Evolutionary conservation across 768 basidiomycete species (phyloP).

Genomic region (Mrakia hoshinonis): DNA sequence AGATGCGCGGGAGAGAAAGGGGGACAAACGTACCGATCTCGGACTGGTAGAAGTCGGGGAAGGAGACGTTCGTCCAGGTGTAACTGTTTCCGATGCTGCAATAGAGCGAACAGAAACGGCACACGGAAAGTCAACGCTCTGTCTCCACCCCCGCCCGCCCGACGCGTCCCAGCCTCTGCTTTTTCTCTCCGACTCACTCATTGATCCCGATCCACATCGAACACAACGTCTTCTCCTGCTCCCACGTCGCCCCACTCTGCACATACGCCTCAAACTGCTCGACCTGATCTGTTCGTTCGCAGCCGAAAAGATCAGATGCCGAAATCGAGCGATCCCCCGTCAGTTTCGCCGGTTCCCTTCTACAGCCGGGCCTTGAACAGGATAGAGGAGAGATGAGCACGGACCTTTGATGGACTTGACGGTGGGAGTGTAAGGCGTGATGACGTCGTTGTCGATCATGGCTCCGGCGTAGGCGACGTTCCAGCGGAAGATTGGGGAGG

Average conservation of each 20-base stretch:
- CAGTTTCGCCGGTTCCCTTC: no score
- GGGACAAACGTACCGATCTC: background rate
- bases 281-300: background rate
- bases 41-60: background rate
- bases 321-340: no score
- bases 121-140: background rate
- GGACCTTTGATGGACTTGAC: background rate
- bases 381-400: background rate
- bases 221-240: background rate
- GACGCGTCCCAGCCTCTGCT: no score
- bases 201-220: constrained; percentile 5
- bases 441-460: background rate
- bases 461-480: background rate
- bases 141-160: background rate
- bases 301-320: no score
- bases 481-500: background rate
- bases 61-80: background rate
- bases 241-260: background rate
- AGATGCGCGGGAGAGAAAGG: background rate
- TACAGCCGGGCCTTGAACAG: no score
- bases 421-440: background rate
- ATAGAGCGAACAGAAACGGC: no score
- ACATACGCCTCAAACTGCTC: background rate
- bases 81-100: background rate
- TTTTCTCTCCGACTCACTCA: no score